A percentile compares a stretch with the other conserved stretches of the same genome.
Conservation (phyloP, 257 asterid species). For the Paraleonurus japonicus region DNA sequence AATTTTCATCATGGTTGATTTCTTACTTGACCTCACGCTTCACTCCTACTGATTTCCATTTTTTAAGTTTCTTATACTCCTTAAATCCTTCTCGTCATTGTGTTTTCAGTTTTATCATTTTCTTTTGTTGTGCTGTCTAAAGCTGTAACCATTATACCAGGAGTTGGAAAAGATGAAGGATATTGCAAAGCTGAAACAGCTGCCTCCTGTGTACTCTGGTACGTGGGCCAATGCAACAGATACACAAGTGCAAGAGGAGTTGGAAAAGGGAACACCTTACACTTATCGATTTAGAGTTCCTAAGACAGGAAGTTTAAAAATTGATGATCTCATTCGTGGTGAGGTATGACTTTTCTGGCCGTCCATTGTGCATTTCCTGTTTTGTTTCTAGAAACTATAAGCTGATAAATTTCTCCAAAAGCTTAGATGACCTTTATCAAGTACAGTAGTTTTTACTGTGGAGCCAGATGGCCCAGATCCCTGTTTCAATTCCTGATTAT, state of each 20-base stretch:
- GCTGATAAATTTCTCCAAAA: slow-evolving; percentile 3
- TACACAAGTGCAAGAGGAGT: slow-evolving; percentile 64
- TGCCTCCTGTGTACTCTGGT: slow-evolving; percentile 88
- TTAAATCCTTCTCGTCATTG: background rate
- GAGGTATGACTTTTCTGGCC: slow-evolving; percentile 49
- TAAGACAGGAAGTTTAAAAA: slow-evolving; percentile 65
- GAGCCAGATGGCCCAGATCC: slow-evolving; percentile 1
- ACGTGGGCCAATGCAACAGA: slow-evolving; percentile 86
- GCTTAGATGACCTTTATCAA: background rate
- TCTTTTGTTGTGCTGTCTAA: slow-evolving; percentile 13
- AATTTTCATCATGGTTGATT: background rate
- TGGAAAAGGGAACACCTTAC: slow-evolving; percentile 74
- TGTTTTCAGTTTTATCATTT: background rate
- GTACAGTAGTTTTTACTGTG: background rate
- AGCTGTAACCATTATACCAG: slow-evolving; percentile 34
- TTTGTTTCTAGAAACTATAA: background rate
- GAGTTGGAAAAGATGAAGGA: slow-evolving; percentile 93
- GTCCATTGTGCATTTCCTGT: background rate
- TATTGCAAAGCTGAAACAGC: slow-evolving; percentile 76
- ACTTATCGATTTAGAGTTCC: slow-evolving; percentile 96
- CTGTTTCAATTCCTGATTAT: background rate
- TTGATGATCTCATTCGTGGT: slow-evolving; percentile 89
- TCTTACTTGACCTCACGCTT: background rate
- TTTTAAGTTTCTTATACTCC: background rate
- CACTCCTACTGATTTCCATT: background rate